phyloP scores from a whole-genome alignment of 1,139 yeast genomes.

The Candida smagusa region DNA sequence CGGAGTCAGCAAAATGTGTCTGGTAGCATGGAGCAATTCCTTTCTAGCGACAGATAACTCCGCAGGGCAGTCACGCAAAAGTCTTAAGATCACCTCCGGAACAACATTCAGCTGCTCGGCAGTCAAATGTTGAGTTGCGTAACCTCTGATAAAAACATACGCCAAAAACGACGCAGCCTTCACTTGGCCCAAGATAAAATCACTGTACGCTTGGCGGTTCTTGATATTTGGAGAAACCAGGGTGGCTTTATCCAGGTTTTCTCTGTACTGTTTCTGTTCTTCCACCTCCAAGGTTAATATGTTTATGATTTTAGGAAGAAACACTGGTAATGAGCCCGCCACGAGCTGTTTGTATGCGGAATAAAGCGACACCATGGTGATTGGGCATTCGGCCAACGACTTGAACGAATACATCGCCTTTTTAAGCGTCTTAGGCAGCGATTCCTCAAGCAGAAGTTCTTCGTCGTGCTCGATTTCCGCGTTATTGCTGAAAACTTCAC shows the following conservation, averaged over 20 bases:
- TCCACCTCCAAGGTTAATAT: conserved; percentile 74
- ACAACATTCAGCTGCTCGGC: conserved; percentile 64
- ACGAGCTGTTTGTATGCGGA: conserved; percentile 82
- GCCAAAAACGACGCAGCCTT: conserved; percentile 96
- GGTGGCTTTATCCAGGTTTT: conserved; percentile 59
- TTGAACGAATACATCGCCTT: conserved; percentile 80
- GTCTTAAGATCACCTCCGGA: conserved; percentile 82
- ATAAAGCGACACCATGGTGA: conserved; percentile 88
- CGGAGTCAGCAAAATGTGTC: conserved; percentile 90
- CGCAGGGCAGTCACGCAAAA: conserved; percentile 95
- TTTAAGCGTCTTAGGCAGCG: conserved; percentile 37
- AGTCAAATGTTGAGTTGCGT: conserved; percentile 62
- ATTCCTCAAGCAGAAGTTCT: conserved; percentile 22
- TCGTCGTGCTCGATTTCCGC: conserved; percentile 12
- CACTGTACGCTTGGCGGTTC: conserved; percentile 80
- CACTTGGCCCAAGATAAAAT: conserved; percentile 91
- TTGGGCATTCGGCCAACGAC: conserved; percentile 94
- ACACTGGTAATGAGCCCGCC: conserved; percentile 65
- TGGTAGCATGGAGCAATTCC: conserved; percentile 88
- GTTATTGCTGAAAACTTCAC: conserved; percentile 47
- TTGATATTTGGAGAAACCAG: conserved; percentile 62
- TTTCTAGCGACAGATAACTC: conserved; percentile 90
- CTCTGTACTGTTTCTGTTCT: conserved; percentile 39
- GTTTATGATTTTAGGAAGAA: conserved; percentile 79
- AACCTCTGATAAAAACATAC: conserved; percentile 83